Evolutionary conservation across 305 asterid species (phyloP).

Genomic region (Fraxinus floribunda): DNA sequence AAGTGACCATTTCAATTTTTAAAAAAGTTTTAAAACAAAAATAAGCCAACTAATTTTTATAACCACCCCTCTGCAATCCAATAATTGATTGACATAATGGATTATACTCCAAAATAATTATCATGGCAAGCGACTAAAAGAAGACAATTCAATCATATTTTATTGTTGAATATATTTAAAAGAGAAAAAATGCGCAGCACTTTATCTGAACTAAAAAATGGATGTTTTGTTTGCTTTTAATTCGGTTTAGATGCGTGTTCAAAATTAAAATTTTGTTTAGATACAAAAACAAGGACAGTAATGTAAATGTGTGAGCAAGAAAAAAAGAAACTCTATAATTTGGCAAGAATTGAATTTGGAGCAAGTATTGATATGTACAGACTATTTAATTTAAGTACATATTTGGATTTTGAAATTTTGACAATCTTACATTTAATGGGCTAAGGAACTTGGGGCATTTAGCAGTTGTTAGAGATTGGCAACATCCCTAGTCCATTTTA

Average conservation of each 20-base stretch:
- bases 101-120: neutral
- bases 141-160: neutral
- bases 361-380: neutral
- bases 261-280: neutral
- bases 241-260: neutral
- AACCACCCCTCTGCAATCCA: neutral
- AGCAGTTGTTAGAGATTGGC: neutral
- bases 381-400: neutral
- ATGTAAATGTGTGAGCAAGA: neutral
- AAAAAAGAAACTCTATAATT: neutral
- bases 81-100: neutral
- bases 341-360: neutral
- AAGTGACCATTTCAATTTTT: neutral
- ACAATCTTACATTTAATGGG: neutral
- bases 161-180: neutral
- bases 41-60: neutral
- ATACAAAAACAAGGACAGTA: neutral
- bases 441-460: neutral
- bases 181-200: neutral
- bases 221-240: neutral
- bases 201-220: neutral
- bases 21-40: neutral
- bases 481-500: neutral
- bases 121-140: neutral
- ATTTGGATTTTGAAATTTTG: neutral